Conservation (phyloP, 768 basidiomycete species). For the Amanita rimosa region DNA sequence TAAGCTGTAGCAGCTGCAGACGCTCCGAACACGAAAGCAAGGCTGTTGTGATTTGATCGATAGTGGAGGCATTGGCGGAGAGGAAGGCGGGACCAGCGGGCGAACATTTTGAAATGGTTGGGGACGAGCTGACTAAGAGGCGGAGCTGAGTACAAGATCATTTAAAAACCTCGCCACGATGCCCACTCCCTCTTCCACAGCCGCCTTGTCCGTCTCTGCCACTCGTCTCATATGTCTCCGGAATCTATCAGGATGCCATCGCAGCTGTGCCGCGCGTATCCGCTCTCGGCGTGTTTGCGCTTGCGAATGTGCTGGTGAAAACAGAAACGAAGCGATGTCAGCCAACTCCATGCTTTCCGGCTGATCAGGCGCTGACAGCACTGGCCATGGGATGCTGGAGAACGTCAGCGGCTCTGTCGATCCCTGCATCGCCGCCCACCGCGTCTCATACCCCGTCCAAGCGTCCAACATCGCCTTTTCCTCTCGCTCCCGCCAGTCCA, state of each 20-base stretch:
- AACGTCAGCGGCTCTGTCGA: constrained; percentile 44
- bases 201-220: constrained; percentile 33
- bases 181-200: constrained; percentile 54
- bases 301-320: constrained; percentile 54
- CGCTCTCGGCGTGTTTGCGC: constrained; percentile 51
- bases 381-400: constrained; percentile 63
- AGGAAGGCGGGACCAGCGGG: constrained; percentile 40
- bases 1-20: constrained; percentile 35
- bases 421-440: constrained; percentile 43
- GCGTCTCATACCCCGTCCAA: constrained; percentile 54
- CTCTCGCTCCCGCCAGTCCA: constrained; percentile 30
- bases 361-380: constrained; percentile 27
- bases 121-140: not conserved
- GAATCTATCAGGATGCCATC: constrained; percentile 81
- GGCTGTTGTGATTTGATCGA: constrained; percentile 15
- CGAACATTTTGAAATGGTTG: constrained; percentile 32
- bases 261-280: constrained; percentile 51
- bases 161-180: constrained; percentile 58
- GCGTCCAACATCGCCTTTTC: constrained; percentile 39
- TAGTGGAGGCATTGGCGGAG: constrained; percentile 46
- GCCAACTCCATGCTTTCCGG: constrained; percentile 40
- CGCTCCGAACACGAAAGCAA: constrained; percentile 27
- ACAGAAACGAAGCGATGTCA: constrained; percentile 48
- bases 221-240: constrained; percentile 43
- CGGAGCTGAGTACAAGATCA: constrained; percentile 11